Evolutionary conservation across 495 filamentous ascomycete species (phyloP).

Genomic region (Trichocladium uniseriatum): DNA sequence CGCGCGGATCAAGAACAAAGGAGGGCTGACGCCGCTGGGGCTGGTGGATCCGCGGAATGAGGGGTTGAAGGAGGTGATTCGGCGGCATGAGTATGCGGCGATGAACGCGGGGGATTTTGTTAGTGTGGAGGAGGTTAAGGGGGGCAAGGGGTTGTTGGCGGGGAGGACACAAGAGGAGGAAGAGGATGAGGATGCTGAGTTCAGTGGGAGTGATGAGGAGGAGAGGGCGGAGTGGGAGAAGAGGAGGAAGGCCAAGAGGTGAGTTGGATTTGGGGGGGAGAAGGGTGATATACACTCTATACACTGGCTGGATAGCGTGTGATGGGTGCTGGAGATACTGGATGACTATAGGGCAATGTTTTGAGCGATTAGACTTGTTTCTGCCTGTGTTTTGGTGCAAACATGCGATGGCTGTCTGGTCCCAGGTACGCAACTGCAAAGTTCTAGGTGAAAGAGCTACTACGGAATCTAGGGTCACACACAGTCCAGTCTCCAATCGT

Average conservation of each 20-base stretch:
- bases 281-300: not conserved
- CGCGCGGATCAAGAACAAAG: conserved; percentile 52
- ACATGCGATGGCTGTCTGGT: not conserved
- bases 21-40: conserved; percentile 56
- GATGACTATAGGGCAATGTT: not conserved
- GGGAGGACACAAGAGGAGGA: conserved; percentile 9
- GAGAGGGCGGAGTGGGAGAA: conserved; percentile 44
- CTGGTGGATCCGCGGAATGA: conserved; percentile 65
- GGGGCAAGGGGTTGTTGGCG: conserved; percentile 1
- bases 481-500: no score
- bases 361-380: not conserved
- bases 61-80: conserved; percentile 56
- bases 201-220: conserved; percentile 45
- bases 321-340: not conserved
- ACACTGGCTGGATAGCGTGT: not conserved
- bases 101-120: conserved; percentile 45
- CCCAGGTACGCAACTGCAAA: no score
- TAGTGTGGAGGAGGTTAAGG: conserved; percentile 24
- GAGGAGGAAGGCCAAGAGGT: conserved; percentile 31
- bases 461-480: no score
- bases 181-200: conserved; percentile 42
- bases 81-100: conserved; percentile 65
- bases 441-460: no score
- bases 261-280: conserved; percentile 12
- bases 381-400: not conserved